These are phyloP conservation scores for Zygnema cylindricum DNA, from an alignment of 139 green algal genomes.

Conservation along the genomic window DNA sequence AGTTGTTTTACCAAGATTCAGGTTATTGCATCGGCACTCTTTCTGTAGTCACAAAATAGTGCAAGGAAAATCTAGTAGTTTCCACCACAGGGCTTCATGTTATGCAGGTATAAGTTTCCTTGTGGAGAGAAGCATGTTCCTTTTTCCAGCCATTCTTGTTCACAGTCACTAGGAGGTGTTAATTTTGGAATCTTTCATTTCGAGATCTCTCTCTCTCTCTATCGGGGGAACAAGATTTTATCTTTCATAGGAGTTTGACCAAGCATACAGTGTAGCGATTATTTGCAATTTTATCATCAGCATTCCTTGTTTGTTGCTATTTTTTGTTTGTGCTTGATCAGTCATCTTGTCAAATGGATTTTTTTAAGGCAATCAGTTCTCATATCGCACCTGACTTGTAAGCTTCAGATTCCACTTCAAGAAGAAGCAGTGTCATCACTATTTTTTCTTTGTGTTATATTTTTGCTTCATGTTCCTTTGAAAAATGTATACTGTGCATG, in stretches of 20 bases:
- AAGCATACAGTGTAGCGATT: not conserved
- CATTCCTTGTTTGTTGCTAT: not conserved
- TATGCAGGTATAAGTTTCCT: not conserved
- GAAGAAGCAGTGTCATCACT: no score
- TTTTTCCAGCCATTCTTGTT: not conserved
- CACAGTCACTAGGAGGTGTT: not conserved
- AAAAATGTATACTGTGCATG: no score
- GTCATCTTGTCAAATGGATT: not conserved
- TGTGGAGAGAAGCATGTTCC: not conserved
- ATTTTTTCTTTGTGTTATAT: conserved; percentile 5
- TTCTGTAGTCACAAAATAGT: not conserved
- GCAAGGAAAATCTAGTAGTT: not conserved
- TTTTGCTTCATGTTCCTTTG: no score
- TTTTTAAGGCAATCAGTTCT: not conserved
- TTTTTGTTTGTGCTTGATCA: not conserved
- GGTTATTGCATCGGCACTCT: no score
- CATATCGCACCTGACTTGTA: no score
- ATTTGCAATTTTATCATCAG: not conserved
- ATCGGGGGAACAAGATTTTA: no score
- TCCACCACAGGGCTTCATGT: not conserved
- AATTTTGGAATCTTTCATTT: not conserved
- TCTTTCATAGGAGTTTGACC: no score
- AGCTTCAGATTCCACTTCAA: no score
- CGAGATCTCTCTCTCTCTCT: conserved; percentile 6
- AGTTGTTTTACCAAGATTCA: no score